phyloP scores from a whole-genome alignment of 2,329 filamentous ascomycete genomes.

The Aspergillus alliaceus region DNA sequence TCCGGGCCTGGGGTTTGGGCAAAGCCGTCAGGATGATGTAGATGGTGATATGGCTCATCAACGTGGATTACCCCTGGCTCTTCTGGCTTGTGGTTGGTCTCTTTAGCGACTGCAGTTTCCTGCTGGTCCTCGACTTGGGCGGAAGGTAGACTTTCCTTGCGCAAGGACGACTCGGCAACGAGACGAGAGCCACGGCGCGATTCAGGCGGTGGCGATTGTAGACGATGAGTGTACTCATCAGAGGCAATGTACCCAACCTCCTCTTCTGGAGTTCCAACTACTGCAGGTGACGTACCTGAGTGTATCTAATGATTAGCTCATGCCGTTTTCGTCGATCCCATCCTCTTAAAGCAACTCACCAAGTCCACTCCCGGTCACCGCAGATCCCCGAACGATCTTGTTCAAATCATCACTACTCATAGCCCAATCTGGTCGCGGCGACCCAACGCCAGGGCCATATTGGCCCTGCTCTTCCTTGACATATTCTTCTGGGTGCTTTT shows the following conservation, averaged over 20 bases:
- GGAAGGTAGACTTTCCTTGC: slow-evolving; percentile 50
- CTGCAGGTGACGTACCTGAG: slow-evolving; percentile 63
- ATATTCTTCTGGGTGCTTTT: slow-evolving; percentile 81
- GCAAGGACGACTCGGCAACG: slow-evolving; percentile 52
- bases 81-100: slow-evolving; percentile 12
- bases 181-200: slow-evolving; percentile 46
- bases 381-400: slow-evolving; percentile 77
- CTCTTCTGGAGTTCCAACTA: slow-evolving; percentile 78
- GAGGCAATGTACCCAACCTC: slow-evolving; percentile 85
- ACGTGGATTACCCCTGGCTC: slow-evolving; percentile 67
- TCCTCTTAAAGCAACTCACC: slow-evolving; percentile 43
- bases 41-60: slow-evolving; percentile 59
- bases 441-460: slow-evolving; percentile 60
- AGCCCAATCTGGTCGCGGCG: slow-evolving; percentile 70
- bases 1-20: slow-evolving; percentile 51
- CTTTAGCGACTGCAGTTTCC: background rate
- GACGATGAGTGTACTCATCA: slow-evolving; percentile 78
- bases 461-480: slow-evolving; percentile 71
- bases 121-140: slow-evolving; percentile 45
- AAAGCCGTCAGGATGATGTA: slow-evolving; percentile 50
- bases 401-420: slow-evolving; percentile 89
- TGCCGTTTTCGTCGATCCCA: background rate
- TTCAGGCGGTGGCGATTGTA: slow-evolving; percentile 62
- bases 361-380: slow-evolving; percentile 49
- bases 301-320: slow-evolving; percentile 12